These are phyloP conservation scores for Rhizopus sp. DNA, from an alignment of 371 early-diverging fungal genomes.

Conservation along the genomic window DNA sequence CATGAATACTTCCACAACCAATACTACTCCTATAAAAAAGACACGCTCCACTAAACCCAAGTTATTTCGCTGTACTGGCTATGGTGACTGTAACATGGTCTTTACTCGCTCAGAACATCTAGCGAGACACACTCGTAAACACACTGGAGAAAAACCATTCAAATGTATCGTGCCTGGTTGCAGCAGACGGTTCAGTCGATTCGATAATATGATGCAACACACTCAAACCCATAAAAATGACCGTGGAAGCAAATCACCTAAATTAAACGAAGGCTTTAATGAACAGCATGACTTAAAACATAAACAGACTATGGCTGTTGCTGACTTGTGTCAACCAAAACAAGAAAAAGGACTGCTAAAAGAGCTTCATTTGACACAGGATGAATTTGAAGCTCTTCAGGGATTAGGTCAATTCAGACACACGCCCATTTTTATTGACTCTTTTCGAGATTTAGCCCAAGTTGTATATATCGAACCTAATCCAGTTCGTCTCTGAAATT, in stretches of 20 bases:
- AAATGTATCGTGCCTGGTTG: conserved; percentile 63
- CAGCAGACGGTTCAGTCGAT: conserved; percentile 58
- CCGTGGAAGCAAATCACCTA: conserved; percentile 14
- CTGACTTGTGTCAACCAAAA: not conserved
- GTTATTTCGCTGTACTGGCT: conserved; percentile 60
- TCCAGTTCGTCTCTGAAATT: conserved; percentile 19
- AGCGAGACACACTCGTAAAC: conserved; percentile 60
- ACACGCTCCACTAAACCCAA: conserved; percentile 40
- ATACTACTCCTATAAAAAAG: conserved; percentile 10
- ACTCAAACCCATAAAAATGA: conserved; percentile 51
- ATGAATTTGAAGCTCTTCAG: conserved; percentile 51
- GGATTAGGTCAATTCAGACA: conserved; percentile 43
- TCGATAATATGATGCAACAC: conserved; percentile 69
- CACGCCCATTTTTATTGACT: conserved; percentile 37
- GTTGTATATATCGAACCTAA: conserved; percentile 29
- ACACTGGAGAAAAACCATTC: conserved; percentile 67
- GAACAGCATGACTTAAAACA: not conserved
- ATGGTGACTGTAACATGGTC: conserved; percentile 59
- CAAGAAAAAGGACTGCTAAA: conserved; percentile 18
- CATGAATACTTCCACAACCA: not conserved
- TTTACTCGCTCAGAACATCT: conserved; percentile 66
- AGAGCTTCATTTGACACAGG: conserved; percentile 36
- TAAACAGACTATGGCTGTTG: not conserved
- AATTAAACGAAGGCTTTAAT: conserved; percentile 8
- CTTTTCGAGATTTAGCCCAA: conserved; percentile 34